Evolutionary conservation across 2,329 filamentous ascomycete genomes (phyloP).

Genomic region (Sclerotinia sclerotiorum): DNA sequence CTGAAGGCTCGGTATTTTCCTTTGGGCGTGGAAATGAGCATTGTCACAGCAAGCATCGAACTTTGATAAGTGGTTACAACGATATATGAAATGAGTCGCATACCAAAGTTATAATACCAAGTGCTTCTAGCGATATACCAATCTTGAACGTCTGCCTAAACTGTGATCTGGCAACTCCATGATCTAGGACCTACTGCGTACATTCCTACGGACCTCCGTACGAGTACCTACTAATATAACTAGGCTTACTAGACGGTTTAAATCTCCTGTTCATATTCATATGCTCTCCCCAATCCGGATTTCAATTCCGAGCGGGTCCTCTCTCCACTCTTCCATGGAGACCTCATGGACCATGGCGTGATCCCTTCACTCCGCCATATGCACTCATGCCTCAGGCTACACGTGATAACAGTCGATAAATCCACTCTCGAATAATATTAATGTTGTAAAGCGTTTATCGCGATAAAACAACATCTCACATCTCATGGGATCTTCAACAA

Average conservation of each 20-base stretch:
- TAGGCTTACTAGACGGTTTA: no score
- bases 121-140: neutral
- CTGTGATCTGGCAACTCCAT: neutral
- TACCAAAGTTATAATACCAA: neutral
- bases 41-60: neutral
- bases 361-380: neutral
- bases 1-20: neutral
- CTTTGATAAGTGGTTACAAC: neutral
- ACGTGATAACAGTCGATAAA: neutral
- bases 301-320: neutral
- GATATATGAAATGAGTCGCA: neutral
- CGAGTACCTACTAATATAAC: no score
- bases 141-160: no score
- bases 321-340: neutral
- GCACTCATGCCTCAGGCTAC: neutral
- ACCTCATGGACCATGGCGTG: neutral
- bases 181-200: no score
- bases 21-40: neutral
- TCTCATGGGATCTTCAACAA: slow-evolving; percentile 1
- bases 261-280: neutral
- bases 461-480: slow-evolving; percentile 5
- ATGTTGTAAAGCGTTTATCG: slow-evolving; percentile 14
- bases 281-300: neutral
- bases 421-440: slow-evolving; percentile 1
- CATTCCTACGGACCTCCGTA: no score